Evolutionary conservation across 108 stramenopile genomes (phyloP).

Genomic region (Nitzschia putrida): DNA sequence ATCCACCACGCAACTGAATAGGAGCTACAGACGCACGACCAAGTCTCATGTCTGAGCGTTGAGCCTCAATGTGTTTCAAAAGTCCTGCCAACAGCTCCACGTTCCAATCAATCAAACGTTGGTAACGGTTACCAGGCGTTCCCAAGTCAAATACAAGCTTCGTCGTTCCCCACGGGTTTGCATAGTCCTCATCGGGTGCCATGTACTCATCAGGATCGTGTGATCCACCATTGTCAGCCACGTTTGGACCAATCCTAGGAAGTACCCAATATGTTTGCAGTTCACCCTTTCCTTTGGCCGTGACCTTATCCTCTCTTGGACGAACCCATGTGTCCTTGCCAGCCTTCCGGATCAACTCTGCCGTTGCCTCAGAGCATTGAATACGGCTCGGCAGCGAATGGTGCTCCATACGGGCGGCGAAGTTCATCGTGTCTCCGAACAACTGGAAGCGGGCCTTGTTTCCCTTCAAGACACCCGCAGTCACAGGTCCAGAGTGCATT

Average conservation of each 20-base stretch:
- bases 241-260: slow-evolving; percentile 4
- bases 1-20: slow-evolving; percentile 4
- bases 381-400: slow-evolving; percentile 30
- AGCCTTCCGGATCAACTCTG: slow-evolving; percentile 10
- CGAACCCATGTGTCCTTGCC: slow-evolving; percentile 17
- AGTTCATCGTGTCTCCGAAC: slow-evolving; percentile 54
- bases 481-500: slow-evolving; percentile 49
- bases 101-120: slow-evolving; percentile 43
- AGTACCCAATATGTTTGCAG: no score
- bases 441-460: slow-evolving; percentile 44
- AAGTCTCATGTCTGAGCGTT: slow-evolving; percentile 7
- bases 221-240: neutral
- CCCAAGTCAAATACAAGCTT: slow-evolving; percentile 18
- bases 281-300: slow-evolving; percentile 21
- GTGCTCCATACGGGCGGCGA: slow-evolving; percentile 45
- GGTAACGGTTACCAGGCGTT: slow-evolving; percentile 21
- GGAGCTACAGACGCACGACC: neutral
- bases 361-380: slow-evolving; percentile 18
- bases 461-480: slow-evolving; percentile 47
- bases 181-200: slow-evolving; percentile 13
- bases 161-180: slow-evolving; percentile 13
- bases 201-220: neutral
- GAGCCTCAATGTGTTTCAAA: slow-evolving; percentile 31
- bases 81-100: slow-evolving; percentile 32
- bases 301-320: slow-evolving; percentile 19